phyloP scores from a whole-genome alignment of 2,329 filamentous ascomycete genomes.

The Cladosporium sphaerospermum region DNA sequence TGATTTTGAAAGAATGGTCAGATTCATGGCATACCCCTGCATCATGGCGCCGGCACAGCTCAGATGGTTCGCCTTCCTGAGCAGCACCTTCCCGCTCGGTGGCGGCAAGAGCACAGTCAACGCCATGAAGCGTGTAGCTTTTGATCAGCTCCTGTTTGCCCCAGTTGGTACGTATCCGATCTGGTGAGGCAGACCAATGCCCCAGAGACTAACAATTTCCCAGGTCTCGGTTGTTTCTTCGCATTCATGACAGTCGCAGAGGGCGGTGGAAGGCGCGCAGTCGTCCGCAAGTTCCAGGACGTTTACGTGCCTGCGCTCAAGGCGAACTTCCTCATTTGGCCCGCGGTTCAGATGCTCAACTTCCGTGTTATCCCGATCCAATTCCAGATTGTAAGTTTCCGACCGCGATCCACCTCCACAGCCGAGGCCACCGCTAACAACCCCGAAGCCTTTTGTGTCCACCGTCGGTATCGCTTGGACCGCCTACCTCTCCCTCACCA shows the following conservation, averaged over 20 bases:
- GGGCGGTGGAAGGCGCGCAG: constrained; percentile 74
- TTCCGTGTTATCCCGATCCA: constrained; percentile 92
- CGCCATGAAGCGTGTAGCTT: constrained; percentile 81
- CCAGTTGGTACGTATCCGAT: constrained; percentile 40
- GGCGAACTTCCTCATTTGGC: constrained; percentile 94
- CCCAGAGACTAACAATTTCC: constrained; percentile 4
- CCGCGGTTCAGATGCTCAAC: constrained; percentile 91
- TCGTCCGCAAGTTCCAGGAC: constrained; percentile 80
- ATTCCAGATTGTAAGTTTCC: constrained; percentile 78
- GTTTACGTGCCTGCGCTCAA: constrained; percentile 92
- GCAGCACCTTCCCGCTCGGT: constrained; percentile 63
- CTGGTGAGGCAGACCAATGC: not conserved
- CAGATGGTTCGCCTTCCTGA: constrained; percentile 89
- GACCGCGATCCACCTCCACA: not conserved
- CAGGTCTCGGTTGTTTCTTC: constrained; percentile 79
- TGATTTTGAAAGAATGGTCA: constrained; percentile 87
- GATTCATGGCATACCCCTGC: constrained; percentile 97
- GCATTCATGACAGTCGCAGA: constrained; percentile 94
- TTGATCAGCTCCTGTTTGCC: constrained; percentile 90
- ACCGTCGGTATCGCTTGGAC: constrained; percentile 97
- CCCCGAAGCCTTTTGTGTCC: constrained; percentile 81
- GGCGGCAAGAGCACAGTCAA: constrained; percentile 51
- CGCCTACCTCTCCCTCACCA: constrained; percentile 87
- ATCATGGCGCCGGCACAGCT: constrained; percentile 93
- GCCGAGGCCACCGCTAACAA: constrained; percentile 13